phyloP scores from a whole-genome alignment of 2,329 filamentous ascomycete species.

The Diaporthe caulivora region DNA sequence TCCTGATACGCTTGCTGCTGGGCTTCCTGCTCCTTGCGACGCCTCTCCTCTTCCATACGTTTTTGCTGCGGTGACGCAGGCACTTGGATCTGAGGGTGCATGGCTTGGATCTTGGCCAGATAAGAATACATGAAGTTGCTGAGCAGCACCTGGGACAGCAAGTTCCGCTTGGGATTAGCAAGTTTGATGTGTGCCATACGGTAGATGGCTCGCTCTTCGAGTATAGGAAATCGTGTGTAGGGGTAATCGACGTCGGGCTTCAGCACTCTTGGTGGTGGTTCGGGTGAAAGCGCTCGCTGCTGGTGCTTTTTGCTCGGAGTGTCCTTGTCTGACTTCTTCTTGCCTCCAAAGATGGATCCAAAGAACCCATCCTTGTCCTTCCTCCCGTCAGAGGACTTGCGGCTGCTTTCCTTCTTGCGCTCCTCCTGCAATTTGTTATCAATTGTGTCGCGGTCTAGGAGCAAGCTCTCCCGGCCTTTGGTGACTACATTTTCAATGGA shows the following conservation, averaged over 20 bases:
- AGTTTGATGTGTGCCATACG: slow-evolving; percentile 99
- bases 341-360: slow-evolving; percentile 91
- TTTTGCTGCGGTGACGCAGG: slow-evolving; percentile 78
- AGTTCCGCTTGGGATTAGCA: slow-evolving; percentile 91
- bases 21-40: slow-evolving; percentile 63
- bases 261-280: slow-evolving; percentile 76
- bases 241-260: slow-evolving; percentile 94
- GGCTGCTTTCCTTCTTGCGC: slow-evolving; percentile 81
- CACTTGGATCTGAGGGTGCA: slow-evolving; percentile 96
- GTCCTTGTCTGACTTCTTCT: slow-evolving; percentile 87
- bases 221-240: slow-evolving; percentile 94
- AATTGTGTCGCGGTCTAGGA: slow-evolving; percentile 82
- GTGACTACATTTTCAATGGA: slow-evolving; percentile 80
- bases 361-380: slow-evolving; percentile 97
- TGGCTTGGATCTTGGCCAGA: slow-evolving; percentile 96
- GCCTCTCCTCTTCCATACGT: slow-evolving; percentile 54
- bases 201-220: slow-evolving; percentile 97
- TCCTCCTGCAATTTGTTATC: slow-evolving; percentile 83
- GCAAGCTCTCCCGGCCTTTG: slow-evolving; percentile 83
- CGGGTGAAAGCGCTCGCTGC: slow-evolving; percentile 82
- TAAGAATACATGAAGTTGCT: slow-evolving; percentile 99
- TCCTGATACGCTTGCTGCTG: slow-evolving; percentile 59
- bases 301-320: slow-evolving; percentile 79
- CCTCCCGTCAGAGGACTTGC: slow-evolving; percentile 81
- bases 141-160: slow-evolving; percentile 94